Conservation (phyloP, 1,284 basidiomycete genomes). For the Athelia psychrophila region DNA sequence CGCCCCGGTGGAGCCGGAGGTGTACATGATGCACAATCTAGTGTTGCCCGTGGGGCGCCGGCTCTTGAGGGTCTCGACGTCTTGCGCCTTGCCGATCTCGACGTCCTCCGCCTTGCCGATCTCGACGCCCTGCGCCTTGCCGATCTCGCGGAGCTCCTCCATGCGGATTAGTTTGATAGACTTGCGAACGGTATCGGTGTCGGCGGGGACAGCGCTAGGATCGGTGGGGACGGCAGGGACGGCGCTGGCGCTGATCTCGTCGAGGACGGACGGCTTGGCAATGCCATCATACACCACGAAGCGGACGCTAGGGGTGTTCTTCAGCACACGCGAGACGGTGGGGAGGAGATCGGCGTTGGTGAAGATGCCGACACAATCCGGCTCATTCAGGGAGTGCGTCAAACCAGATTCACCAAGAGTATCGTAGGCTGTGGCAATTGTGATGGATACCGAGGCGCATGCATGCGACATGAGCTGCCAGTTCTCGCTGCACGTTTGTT, state of each 20-base stretch:
- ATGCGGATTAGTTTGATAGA: slow-evolving; percentile 61
- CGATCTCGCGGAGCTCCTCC: slow-evolving; percentile 68
- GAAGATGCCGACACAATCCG: slow-evolving; percentile 84
- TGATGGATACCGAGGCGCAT: slow-evolving; percentile 72
- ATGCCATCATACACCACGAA: slow-evolving; percentile 88
- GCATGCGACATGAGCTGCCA: slow-evolving; percentile 92
- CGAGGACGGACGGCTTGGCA: slow-evolving; percentile 49
- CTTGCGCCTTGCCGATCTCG: too few species aligned
- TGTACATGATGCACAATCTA: slow-evolving; percentile 95
- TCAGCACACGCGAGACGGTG: slow-evolving; percentile 66
- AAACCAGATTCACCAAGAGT: slow-evolving; percentile 91
- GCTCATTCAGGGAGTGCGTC: slow-evolving; percentile 90
- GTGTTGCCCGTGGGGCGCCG: slow-evolving; percentile 63
- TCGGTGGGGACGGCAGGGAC: too few species aligned
- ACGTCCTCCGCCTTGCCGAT: too few species aligned
- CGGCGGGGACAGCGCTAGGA: too few species aligned
- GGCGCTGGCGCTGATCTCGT: slow-evolving; percentile 55
- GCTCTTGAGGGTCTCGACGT: slow-evolving; percentile 47
- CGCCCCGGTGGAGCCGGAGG: slow-evolving; percentile 87
- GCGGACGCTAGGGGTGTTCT: slow-evolving; percentile 70
- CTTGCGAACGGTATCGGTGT: slow-evolving; percentile 51
- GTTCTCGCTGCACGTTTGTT: slow-evolving; percentile 47
- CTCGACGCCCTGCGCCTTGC: too few species aligned
- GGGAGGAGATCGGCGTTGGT: slow-evolving; percentile 90
- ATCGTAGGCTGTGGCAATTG: slow-evolving; percentile 96